Evolutionary conservation across 2,329 filamentous ascomycete species (phyloP).

Genomic region (Fusarium xylarioides): DNA sequence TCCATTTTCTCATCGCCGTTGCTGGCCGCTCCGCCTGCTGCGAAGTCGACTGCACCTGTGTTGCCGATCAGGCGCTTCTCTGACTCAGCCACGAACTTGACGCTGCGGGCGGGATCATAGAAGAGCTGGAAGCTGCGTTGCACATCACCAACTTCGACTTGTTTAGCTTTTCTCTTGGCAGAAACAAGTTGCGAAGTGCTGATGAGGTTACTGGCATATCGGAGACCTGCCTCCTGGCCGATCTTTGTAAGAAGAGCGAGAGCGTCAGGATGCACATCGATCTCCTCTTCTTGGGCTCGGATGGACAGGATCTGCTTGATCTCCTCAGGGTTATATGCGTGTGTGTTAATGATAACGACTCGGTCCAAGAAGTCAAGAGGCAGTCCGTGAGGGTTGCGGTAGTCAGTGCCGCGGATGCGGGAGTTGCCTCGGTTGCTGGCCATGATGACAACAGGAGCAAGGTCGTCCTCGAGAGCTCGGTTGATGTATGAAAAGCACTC

Average conservation of each 20-base stretch:
- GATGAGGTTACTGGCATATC: constrained; percentile 98
- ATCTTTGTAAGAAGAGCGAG: constrained; percentile 95
- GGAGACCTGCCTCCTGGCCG: constrained; percentile 87
- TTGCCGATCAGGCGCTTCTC: constrained; percentile 95
- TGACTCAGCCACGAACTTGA: constrained; percentile 88
- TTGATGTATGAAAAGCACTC: constrained; percentile 99
- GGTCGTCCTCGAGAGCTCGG: constrained; percentile 90
- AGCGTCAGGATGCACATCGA: constrained; percentile 89
- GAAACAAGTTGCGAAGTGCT: constrained; percentile 89
- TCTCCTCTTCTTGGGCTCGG: constrained; percentile 93
- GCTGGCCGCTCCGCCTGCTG: constrained; percentile 45
- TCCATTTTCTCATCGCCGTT: constrained; percentile 59
- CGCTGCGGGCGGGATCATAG: constrained; percentile 87
- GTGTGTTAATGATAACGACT: constrained; percentile 95
- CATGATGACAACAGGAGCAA: constrained; percentile 99
- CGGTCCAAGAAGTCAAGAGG: constrained; percentile 96
- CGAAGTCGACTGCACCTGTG: constrained; percentile 80
- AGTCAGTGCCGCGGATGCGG: constrained; percentile 91
- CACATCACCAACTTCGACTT: constrained; percentile 87
- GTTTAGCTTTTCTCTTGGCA: constrained; percentile 84
- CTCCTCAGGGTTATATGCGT: constrained; percentile 82
- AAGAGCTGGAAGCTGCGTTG: constrained; percentile 94
- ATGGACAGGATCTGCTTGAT: constrained; percentile 93
- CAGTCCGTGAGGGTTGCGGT: constrained; percentile 90
- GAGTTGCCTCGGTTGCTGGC: constrained; percentile 95